These are phyloP conservation scores for Eucalyptus sp. DNA, from an alignment of 345 rosid genomes.

Conservation along the genomic window DNA sequence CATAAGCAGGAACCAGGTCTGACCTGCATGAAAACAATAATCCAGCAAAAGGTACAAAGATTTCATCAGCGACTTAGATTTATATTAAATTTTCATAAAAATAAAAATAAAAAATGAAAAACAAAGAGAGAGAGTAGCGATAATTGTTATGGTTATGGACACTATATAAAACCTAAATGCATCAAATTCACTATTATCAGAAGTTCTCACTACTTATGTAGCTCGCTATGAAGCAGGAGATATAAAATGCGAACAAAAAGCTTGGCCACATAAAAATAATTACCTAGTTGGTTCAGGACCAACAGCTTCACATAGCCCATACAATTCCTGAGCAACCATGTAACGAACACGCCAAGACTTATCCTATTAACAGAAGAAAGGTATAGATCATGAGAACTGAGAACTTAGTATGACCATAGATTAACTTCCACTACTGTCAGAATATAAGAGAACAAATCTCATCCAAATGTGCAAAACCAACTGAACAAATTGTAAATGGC, in stretches of 20 bases:
- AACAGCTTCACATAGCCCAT: slow-evolving; percentile 92
- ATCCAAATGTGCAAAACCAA: background rate
- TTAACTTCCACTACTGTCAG: background rate
- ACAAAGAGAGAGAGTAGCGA: background rate
- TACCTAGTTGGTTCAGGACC: slow-evolving; percentile 95
- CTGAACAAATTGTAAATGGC: background rate
- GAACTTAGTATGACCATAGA: background rate
- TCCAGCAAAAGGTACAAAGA: background rate
- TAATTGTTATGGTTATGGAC: background rate
- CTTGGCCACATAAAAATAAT: background rate
- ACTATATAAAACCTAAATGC: background rate
- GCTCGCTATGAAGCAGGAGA: background rate
- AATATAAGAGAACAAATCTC: background rate
- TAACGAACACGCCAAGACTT: slow-evolving; percentile 99
- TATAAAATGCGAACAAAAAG: background rate
- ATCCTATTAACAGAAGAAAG: slow-evolving; percentile 33
- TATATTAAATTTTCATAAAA: background rate
- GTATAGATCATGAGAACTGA: background rate
- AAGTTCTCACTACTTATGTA: background rate
- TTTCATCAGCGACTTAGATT: background rate
- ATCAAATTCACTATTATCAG: background rate
- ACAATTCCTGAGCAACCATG: slow-evolving; percentile 92
- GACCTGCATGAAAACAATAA: slow-evolving; percentile 18
- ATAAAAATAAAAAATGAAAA: background rate
- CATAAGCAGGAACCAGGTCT: slow-evolving; percentile 91